Base-by-base conservation (phyloP, 805 yeast genomes). In the Metschnikowia kofuensis region DNA sequence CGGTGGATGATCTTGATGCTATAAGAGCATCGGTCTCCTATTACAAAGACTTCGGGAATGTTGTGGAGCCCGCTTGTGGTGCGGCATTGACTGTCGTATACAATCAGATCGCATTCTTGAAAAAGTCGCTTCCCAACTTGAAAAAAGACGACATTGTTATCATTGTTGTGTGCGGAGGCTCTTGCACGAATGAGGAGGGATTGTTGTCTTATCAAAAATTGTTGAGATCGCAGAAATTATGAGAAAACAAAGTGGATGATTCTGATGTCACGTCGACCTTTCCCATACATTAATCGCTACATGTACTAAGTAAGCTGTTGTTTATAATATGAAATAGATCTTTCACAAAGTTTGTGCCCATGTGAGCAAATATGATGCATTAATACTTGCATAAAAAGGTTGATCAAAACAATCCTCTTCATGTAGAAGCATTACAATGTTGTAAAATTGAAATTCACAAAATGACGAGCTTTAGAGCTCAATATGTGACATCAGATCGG, bases 61-160 rank as follows among this genome's bases (percentile, higher is more conserved):
- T 80, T 26, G 78, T 83, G 0, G 89, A 85, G 61, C 89, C 89
- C 0, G 89, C 89, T 1, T 85, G 89, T 63, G 89, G 89, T 4
- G 87, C 87, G 1, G 80, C 88, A 0, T 61, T 85, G 29, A 76
- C 84, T 21, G 71, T 82, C 15, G 76, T 74, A n/a, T 78, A 75
- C 56, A 60, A 73, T 40, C 64, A 65, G 50, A 43, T 66, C 11
- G 64, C 60, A 5, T 47, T 66, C 21, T 50, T 76, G 35, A 51
- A 57, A 29, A 48, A 65, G 16, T 43, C 55, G 29, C 59, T 65
- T 44, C 61, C 61, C 3, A 51, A 63, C 37, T 56, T 77, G 42
- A 36, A 57, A 4, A 44, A 60, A 10, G 78, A 79, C 40, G 75
- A 72, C 45, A 67, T 78, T 9, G 66, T 83, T 2, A 75, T 83